A percentile compares a stretch with the other conserved stretches of the same genome.
Conservation (phyloP, 257 asterid species). For the Phtheirospermum japonicum region DNA sequence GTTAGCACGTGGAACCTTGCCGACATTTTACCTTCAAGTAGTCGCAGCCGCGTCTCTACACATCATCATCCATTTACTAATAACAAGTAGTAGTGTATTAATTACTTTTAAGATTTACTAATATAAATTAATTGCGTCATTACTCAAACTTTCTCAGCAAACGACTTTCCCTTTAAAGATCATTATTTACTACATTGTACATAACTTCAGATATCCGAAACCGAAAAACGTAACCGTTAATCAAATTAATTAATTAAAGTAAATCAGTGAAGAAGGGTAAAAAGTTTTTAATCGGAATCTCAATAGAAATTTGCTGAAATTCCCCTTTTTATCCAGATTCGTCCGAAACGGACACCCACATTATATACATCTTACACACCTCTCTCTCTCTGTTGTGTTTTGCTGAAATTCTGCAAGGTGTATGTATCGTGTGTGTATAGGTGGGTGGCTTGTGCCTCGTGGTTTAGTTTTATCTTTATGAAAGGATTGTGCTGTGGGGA, state of each 20-base stretch:
- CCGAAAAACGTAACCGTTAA: constrained; percentile 32
- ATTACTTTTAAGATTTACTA: neutral
- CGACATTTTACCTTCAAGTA: constrained; percentile 19
- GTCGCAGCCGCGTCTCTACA: constrained; percentile 9
- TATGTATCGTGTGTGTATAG: constrained; percentile 28
- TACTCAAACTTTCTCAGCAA: neutral
- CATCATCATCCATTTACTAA: neutral
- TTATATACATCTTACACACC: constrained; percentile 12
- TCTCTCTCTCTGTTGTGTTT: neutral
- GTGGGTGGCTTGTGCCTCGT: constrained; percentile 28
- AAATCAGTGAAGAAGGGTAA: constrained; percentile 18
- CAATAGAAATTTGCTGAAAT: constrained; percentile 11
- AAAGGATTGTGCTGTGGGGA: constrained; percentile 15
- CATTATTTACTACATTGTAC: constrained; percentile 5
- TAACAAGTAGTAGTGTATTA: neutral
- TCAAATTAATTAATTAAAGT: constrained; percentile 10
- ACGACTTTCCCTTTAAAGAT: neutral
- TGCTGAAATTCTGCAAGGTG: neutral
- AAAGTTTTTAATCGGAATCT: neutral
- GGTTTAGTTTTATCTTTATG: constrained; percentile 22
- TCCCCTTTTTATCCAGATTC: constrained; percentile 22
- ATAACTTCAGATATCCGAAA: constrained; percentile 16
- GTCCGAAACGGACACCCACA: constrained; percentile 30
- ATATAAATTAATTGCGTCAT: neutral
- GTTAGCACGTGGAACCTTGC: constrained; percentile 28